Evolutionary conservation across 495 filamentous ascomycete species (phyloP), one percentile per base, ranked within the genome.

Genomic region (Trypethelium eluteriae): DNA sequence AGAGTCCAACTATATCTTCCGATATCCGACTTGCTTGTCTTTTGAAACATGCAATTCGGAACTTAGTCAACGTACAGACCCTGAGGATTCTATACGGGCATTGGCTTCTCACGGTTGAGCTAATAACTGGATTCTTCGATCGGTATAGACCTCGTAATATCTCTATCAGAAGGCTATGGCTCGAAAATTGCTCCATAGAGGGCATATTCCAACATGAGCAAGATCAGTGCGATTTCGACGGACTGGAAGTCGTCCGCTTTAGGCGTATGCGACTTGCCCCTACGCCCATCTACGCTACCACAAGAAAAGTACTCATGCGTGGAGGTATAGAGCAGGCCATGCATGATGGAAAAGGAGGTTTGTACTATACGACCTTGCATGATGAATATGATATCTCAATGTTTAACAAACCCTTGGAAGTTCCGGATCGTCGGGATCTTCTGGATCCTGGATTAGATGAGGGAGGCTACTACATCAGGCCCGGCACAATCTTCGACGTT

Each of bases 41-140:
- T 16, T 56, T 74, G 18, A 64, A 53, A 14, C 68, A 72, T 2
- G 75, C 73, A 2, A 70, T 73, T 10, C 38, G 36, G 9, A 72
- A 75, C 53, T 62, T 77, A 68, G 53, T 64, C 11, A 75, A 72
- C 11, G 68, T 77, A 4, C 70, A 71, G 34, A 77, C 73, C 2
- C 39, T 77, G 34, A 63, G 75, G 38, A 73, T 77, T 14, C 64
- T 77, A 16, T 67, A 68, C 41, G 75, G 75, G 6, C 75, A 77
- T 39, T 69, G 64, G 38, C 66, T 64, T 16, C 14, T 77, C 3
- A 77, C 68, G n/a, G 63, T 70, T 41, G 66, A 39, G 12, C 66
- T 77, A 9, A 35, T 77, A 16, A 62, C 69, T 14, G 69, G 68
- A n/a, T 74, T 75, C 56, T 70, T 77, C 49, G 67, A 73, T 47